phyloP scores from a whole-genome alignment of 495 filamentous ascomycete species.

The Penicillium lividum region DNA sequence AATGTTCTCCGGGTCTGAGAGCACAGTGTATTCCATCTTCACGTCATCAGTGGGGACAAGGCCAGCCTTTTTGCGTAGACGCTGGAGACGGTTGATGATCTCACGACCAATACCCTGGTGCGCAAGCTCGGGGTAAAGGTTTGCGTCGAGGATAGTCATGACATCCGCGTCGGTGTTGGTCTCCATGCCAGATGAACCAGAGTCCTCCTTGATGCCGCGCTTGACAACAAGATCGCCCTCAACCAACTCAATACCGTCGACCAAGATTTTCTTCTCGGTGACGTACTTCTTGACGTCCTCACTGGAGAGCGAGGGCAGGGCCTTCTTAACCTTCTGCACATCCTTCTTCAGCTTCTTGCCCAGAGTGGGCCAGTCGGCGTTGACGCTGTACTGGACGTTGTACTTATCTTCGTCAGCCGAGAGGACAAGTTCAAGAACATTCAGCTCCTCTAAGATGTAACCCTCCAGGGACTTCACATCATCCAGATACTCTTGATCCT shows the following conservation, averaged over 20 bases:
- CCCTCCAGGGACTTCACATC: conserved; percentile 81
- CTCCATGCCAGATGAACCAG: conserved; percentile 69
- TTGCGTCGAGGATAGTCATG: conserved; percentile 76
- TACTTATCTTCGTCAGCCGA: conserved; percentile 87
- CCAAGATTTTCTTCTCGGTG: conserved; percentile 65
- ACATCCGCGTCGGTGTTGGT: conserved; percentile 83
- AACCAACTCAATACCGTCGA: conserved; percentile 80
- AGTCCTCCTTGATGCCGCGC: conserved; percentile 71
- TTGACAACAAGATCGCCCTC: conserved; percentile 83
- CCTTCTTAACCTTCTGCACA: conserved; percentile 85
- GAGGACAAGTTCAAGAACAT: conserved; percentile 81
- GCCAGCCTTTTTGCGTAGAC: conserved; percentile 79
- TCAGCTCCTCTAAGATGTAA: conserved; percentile 90
- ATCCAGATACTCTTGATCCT: conserved; percentile 77
- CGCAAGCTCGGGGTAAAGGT: conserved; percentile 70
- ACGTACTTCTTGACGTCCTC: conserved; percentile 77
- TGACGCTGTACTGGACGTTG: conserved; percentile 84
- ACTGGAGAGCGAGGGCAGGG: conserved; percentile 74
- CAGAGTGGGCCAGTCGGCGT: conserved; percentile 88
- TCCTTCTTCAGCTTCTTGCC: conserved; percentile 98
- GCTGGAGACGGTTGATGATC: conserved; percentile 80
- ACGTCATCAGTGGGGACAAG: conserved; percentile 81
- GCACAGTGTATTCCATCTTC: conserved; percentile 77
- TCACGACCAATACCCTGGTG: conserved; percentile 78
- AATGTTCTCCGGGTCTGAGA: conserved; percentile 74